Evolutionary conservation across 83 land plant genomes (phyloP), one percentile per base, ranked within the genome.

Genomic region (Larix sibirica): DNA sequence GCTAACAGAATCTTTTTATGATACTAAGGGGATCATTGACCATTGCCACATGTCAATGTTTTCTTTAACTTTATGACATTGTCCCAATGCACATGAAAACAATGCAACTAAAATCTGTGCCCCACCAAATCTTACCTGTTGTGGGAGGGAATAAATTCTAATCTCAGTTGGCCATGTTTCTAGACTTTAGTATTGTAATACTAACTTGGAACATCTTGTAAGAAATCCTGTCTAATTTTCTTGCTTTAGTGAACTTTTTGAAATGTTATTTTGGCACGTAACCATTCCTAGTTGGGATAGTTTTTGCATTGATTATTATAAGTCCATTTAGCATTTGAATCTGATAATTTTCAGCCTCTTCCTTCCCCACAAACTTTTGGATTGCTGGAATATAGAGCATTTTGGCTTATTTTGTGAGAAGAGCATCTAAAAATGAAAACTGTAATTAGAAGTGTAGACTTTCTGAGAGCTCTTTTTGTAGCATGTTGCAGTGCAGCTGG

Each of bases 401-500:
- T 33, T 42, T 73, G 77, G 56, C 44, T 73, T 42, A 42, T n/a
- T 42, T 73, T n/a, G 13, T 73, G 21, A n/a, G 24, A 50, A 50
- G 24, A 42, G 13, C 44, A 20, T n/a, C 24, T 69, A n/a, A 7
- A 73, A 73, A 18, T 73, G 77, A 73, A 20, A 73, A 3, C 77
- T 20, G 26, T 73, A 20, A 42, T 73, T 73, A 9, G 8, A 10
- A 50, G 56, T 42, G 24, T 73, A 56, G 44, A n/a, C 42, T 73
- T 73, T 42, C 77, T 73, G 24, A 73, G 76, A 71, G 56, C 47
- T 73, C 24, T 21, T 73, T 42, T 44, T 73, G 10, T 73, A 73
- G 76, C 77, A 73, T 73, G 82, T 81, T 83, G 21, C 92, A 96
- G 97, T 87, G 88, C 74, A 1, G 84, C 80, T 64, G 99, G 97